Evolutionary conservation across 176 grass and related monocot genomes (phyloP).

Genomic region (Guadua angustifolia): DNA sequence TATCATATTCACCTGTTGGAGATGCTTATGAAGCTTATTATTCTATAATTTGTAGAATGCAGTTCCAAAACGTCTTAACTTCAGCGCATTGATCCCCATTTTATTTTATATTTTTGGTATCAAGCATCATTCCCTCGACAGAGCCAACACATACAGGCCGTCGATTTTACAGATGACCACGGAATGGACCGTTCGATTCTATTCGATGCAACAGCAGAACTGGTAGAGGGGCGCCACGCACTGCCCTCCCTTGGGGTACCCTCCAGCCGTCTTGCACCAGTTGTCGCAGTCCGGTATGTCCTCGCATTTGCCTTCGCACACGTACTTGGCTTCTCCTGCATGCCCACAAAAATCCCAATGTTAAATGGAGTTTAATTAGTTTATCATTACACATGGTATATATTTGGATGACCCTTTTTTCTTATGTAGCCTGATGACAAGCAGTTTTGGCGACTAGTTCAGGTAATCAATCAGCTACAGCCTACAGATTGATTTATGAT

Average conservation of each 20-base stretch:
- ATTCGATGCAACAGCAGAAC: conserved; percentile 48
- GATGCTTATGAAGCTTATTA: too few relatives aligned
- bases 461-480: too few relatives aligned
- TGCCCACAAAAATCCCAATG: background rate
- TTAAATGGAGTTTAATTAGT: background rate
- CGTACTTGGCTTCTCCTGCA: conserved; percentile 21
- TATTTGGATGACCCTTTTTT: too few relatives aligned
- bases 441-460: too few relatives aligned
- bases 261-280: conserved; percentile 9
- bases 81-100: too few relatives aligned
- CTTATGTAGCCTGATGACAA: too few relatives aligned
- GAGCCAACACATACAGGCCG: background rate
- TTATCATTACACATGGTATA: too few relatives aligned
- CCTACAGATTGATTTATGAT: too few relatives aligned
- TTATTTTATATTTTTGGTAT: too few relatives aligned
- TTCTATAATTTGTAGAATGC: too few relatives aligned
- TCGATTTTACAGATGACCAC: background rate
- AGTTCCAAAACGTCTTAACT: too few relatives aligned
- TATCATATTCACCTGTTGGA: too few relatives aligned
- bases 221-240: conserved; percentile 45
- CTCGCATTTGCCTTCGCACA: conserved; percentile 44
- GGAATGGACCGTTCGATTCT: background rate
- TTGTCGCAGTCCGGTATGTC: conserved; percentile 43
- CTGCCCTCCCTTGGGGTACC: conserved; percentile 38
- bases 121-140: background rate